These are phyloP conservation scores for Chalara sp. DNA, from an alignment of 2,329 filamentous ascomycete genomes.

Conservation along the genomic window DNA sequence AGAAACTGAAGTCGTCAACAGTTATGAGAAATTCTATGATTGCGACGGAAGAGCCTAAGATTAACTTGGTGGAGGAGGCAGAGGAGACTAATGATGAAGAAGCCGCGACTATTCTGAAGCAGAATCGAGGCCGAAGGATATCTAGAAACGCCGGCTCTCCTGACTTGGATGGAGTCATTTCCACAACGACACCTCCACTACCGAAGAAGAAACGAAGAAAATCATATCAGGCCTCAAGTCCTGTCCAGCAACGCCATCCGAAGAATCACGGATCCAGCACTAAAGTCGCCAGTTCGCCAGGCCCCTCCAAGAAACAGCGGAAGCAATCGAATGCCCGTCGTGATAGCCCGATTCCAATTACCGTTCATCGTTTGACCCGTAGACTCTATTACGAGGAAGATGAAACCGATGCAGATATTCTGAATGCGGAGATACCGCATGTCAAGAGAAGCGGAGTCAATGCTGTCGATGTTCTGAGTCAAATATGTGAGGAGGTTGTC, in stretches of 20 bases:
- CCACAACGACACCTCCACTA: slow-evolving; percentile 26
- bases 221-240: slow-evolving; percentile 6
- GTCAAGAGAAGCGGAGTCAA: slow-evolving; percentile 49
- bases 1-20: not conserved
- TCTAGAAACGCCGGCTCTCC: slow-evolving; percentile 22
- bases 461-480: slow-evolving; percentile 53
- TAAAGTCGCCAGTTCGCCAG: slow-evolving; percentile 26
- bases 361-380: slow-evolving; percentile 53
- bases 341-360: slow-evolving; percentile 48
- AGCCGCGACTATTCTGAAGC: slow-evolving; percentile 26
- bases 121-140: slow-evolving; percentile 32
- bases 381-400: slow-evolving; percentile 34
- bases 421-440: slow-evolving; percentile 46
- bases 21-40: too few species aligned
- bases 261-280: not conserved
- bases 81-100: slow-evolving; percentile 29
- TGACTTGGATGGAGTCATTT: slow-evolving; percentile 30
- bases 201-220: slow-evolving; percentile 12
- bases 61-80: slow-evolving; percentile 13
- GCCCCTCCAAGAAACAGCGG: slow-evolving; percentile 13
- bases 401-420: slow-evolving; percentile 37
- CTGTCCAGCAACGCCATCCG: slow-evolving; percentile 17
- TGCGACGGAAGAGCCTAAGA: too few species aligned
- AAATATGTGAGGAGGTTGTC: slow-evolving; percentile 55
- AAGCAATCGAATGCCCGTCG: slow-evolving; percentile 21